phyloP scores from a whole-genome alignment of 495 filamentous ascomycete genomes.

The Penicillium coffeae region DNA sequence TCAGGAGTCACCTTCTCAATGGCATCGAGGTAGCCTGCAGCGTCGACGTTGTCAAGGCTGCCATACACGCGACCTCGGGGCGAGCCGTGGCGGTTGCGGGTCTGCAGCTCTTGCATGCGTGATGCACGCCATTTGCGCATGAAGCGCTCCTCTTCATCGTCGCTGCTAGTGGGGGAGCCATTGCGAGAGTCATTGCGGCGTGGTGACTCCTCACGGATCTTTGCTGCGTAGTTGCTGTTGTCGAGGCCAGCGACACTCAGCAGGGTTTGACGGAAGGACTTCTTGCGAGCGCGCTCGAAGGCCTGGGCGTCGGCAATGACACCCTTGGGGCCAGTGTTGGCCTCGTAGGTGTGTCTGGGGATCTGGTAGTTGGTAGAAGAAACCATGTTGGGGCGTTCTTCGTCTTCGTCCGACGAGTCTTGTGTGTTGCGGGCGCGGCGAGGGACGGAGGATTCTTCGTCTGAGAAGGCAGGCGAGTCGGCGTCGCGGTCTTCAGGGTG shows the following conservation, averaged over 20 bases:
- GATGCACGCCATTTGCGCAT: constrained; percentile 77
- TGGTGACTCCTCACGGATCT: neutral
- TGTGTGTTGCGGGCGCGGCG: constrained; percentile 28
- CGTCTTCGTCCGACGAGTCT: constrained; percentile 52
- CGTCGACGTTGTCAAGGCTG: constrained; percentile 78
- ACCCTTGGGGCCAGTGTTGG: constrained; percentile 94
- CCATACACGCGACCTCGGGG: constrained; percentile 75
- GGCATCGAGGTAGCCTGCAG: constrained; percentile 86
- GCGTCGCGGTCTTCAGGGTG: constrained; percentile 57
- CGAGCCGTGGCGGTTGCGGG: constrained; percentile 50
- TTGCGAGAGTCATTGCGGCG: neutral
- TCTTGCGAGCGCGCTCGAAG: constrained; percentile 77
- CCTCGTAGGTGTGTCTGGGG: constrained; percentile 64
- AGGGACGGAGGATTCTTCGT: constrained; percentile 35
- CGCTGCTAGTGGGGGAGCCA: constrained; percentile 18
- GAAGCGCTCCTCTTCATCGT: constrained; percentile 77
- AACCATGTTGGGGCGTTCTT: constrained; percentile 37
- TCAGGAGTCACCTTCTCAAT: constrained; percentile 82
- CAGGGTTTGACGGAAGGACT: constrained; percentile 52
- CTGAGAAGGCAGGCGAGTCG: constrained; percentile 48
- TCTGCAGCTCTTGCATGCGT: constrained; percentile 73
- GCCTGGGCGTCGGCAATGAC: constrained; percentile 94
- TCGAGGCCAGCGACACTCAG: constrained; percentile 34
- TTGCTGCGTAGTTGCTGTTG: constrained; percentile 20
- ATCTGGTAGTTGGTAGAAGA: constrained; percentile 44